These are phyloP conservation scores for Hymenoscyphus fructigenus DNA, from an alignment of 2,329 filamentous ascomycete genomes.

Conservation along the genomic window DNA sequence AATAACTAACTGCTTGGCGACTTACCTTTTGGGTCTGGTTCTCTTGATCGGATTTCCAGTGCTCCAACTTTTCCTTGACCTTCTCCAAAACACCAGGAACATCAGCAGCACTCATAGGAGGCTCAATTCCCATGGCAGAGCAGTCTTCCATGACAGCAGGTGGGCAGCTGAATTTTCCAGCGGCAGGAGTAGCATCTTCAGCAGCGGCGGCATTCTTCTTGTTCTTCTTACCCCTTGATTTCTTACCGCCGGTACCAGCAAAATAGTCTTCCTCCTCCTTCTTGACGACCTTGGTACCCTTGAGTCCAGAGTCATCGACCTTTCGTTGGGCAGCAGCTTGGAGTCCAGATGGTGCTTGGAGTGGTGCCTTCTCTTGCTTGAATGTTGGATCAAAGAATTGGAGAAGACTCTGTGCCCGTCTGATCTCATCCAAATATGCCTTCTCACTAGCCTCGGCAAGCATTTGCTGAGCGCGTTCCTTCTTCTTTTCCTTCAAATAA, in stretches of 20 bases:
- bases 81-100: constrained; percentile 80
- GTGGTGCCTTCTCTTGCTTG: constrained; percentile 63
- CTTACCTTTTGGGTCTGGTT: constrained; percentile 87
- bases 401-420: constrained; percentile 82
- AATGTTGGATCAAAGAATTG: constrained; percentile 84
- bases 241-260: constrained; percentile 69
- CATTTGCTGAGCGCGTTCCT: constrained; percentile 72
- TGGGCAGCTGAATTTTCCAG: constrained; percentile 76
- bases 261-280: constrained; percentile 93
- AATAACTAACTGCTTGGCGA: constrained; percentile 23
- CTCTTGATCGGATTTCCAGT: constrained; percentile 90
- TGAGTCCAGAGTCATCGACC: constrained; percentile 79
- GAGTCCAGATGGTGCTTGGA: constrained; percentile 68
- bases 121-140: constrained; percentile 77
- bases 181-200: constrained; percentile 42
- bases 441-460: constrained; percentile 80
- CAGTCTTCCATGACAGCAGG: constrained; percentile 92
- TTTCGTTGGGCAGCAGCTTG: constrained; percentile 77
- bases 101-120: constrained; percentile 82
- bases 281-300: constrained; percentile 78
- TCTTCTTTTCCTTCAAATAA: constrained; percentile 69
- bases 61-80: constrained; percentile 84
- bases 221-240: constrained; percentile 84
- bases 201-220: constrained; percentile 45
- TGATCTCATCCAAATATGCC: constrained; percentile 90